Evolutionary conservation across 73 alveolate species (phyloP).

Genomic region (Breviolum minutum): DNA sequence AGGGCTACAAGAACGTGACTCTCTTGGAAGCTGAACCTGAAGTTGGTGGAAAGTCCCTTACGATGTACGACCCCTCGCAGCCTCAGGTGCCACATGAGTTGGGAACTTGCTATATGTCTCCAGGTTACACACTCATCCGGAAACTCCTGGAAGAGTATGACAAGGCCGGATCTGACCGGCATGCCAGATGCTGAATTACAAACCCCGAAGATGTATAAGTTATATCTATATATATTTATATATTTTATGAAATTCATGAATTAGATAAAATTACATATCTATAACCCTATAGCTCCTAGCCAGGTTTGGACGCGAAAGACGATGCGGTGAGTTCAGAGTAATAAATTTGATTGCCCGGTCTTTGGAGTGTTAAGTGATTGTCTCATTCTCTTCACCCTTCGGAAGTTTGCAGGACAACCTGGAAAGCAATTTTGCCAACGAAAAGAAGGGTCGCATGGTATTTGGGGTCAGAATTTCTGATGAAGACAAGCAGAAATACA

Average conservation of each 20-base stretch:
- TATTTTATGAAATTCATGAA: too few species aligned
- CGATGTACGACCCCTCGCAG: conserved; percentile 10
- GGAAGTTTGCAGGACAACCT: background rate
- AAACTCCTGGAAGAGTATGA: conserved; percentile 18
- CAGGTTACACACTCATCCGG: conserved; percentile 6
- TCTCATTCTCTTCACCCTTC: too few species aligned
- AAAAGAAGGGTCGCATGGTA: conserved; percentile 37
- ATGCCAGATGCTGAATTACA: too few species aligned
- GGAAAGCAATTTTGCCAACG: conserved; percentile 52
- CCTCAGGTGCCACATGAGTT: conserved; percentile 29
- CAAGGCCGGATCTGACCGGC: background rate
- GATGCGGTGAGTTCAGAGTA: too few species aligned
- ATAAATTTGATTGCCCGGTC: too few species aligned
- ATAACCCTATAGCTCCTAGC: too few species aligned
- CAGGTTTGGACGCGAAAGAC: too few species aligned
- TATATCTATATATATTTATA: too few species aligned
- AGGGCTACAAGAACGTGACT: conserved; percentile 21
- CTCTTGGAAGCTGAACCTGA: conserved; percentile 36
- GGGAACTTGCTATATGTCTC: conserved; percentile 56
- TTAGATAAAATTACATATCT: too few species aligned
- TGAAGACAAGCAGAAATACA: conserved; percentile 43
- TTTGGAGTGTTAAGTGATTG: too few species aligned
- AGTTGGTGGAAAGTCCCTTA: conserved; percentile 29
- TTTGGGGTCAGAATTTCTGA: background rate
- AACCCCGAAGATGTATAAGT: too few species aligned